Base-by-base conservation (phyloP, 331 rosid species). In the Acacia concinna region DNA sequence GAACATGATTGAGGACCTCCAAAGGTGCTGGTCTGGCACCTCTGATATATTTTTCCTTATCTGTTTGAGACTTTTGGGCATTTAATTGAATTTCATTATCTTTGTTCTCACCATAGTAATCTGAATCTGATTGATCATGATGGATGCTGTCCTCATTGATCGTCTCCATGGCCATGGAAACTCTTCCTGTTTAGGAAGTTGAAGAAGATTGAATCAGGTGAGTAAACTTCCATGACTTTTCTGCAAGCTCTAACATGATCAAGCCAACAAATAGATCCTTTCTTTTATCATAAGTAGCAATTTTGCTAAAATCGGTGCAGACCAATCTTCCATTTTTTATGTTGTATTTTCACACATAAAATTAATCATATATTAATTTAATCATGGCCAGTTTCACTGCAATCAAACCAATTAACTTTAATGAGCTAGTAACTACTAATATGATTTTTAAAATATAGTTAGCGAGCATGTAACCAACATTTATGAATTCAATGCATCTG, bases 1-100 rank as follows among this genome's bases (percentile, higher is more conserved):
- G 89, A 75, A 92, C 92, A 10, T 47, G 80, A 27, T 81, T 41
- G 2, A 89, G 91, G 20, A 92, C 75, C 59, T 89, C 91, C 51
- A 90, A 72, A 21, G 91, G 89, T 68, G 90, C 86, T 49, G 89
- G 91, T 74, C 67, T 84, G 21, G 52, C 62, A 12, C 30, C 28
- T 28, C 28, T 75, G n/a, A 0, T 23, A 9, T 56, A 14, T 9
- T 56, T 60, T 20, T 83, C n/a, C 65, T 73, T 78, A 57, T 72
- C 76, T 31, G 8, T 77, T 31, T 51, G 64, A 68, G 40, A 70
- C 60, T 47, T 75, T 57, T 68, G 65, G 25, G 51, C 75, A 35
- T 13, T 32, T 12, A 28, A 59, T 46, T 62, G 71, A 37, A 10
- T 52, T 35, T 77, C 62, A 0, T 82, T 83, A 21, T 46, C 69